These are phyloP conservation scores for Pistacia integerrima DNA, from an alignment of 345 rosid genomes.

Conservation along the genomic window DNA sequence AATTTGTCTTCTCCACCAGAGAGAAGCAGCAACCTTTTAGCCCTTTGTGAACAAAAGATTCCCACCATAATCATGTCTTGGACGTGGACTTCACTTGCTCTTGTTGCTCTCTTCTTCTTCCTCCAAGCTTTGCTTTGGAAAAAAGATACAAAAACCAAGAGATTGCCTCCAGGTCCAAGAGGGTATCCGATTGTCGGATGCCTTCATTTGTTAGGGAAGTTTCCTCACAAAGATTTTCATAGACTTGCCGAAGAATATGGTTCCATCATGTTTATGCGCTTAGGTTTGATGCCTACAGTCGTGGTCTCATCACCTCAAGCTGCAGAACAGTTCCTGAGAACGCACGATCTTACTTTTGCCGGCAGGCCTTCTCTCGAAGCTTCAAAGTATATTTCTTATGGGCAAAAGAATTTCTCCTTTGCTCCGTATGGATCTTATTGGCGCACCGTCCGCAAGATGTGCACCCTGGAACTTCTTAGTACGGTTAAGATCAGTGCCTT, in stretches of 20 bases:
- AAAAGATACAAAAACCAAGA: neutral
- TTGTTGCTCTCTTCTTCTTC: neutral
- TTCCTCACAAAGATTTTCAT: constrained; percentile 37
- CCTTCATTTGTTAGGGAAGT: constrained; percentile 38
- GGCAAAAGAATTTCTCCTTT: constrained; percentile 17
- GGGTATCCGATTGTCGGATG: constrained; percentile 37
- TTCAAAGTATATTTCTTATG: constrained; percentile 21
- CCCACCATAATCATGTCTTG: constrained; percentile 5
- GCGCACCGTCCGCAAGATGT: constrained; percentile 37
- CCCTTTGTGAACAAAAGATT: too few relatives aligned
- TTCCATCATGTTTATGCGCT: constrained; percentile 37
- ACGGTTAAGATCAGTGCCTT: constrained; percentile 30
- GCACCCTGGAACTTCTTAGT: constrained; percentile 41
- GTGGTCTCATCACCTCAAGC: constrained; percentile 37
- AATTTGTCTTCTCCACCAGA: too few relatives aligned
- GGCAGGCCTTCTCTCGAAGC: constrained; percentile 28
- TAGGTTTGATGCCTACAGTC: constrained; percentile 24
- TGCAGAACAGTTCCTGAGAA: constrained; percentile 39
- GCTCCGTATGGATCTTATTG: constrained; percentile 35
- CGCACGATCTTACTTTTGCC: constrained; percentile 33
- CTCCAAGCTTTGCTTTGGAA: constrained; percentile 1
- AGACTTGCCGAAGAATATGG: constrained; percentile 33
- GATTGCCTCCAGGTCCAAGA: constrained; percentile 41
- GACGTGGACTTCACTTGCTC: neutral
- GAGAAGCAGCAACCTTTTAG: too few relatives aligned